Conservation (phyloP, 139 green algal species). For the Edaphochlamys debaryana region DNA sequence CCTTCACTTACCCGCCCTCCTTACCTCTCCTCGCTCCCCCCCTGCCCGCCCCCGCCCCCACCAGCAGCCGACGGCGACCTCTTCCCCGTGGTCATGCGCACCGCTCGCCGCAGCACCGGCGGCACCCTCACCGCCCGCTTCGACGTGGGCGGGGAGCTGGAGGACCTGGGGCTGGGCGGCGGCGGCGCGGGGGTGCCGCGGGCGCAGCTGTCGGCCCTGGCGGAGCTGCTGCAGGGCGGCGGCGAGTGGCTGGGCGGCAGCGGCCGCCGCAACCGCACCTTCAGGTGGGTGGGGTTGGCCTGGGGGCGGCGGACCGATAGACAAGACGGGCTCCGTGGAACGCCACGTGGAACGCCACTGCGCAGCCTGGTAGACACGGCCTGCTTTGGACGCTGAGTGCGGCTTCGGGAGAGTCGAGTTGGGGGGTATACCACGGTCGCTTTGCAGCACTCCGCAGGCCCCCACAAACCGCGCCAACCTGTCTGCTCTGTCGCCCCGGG, state of each 20-base stretch:
- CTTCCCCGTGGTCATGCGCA: background rate
- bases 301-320: background rate
- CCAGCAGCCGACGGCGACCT: background rate
- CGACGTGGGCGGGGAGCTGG: constrained; percentile 7
- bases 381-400: too few species aligned
- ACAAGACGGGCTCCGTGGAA: background rate
- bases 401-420: too few species aligned
- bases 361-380: too few species aligned
- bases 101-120: background rate
- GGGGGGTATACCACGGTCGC: too few species aligned
- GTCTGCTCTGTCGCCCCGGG: too few species aligned
- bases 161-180: constrained; percentile 7
- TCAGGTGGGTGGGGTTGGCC: background rate
- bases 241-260: constrained; percentile 4
- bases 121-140: constrained; percentile 8
- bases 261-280: constrained; percentile 32
- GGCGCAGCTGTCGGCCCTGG: constrained; percentile 9
- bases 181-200: background rate
- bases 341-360: too few species aligned
- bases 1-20: too few species aligned
- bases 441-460: too few species aligned
- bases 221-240: constrained; percentile 18
- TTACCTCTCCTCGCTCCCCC: background rate
- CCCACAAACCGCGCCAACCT: too few species aligned
- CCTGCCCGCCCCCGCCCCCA: background rate